Base-by-base conservation (phyloP, 345 rosid species). In the Viola odorata region DNA sequence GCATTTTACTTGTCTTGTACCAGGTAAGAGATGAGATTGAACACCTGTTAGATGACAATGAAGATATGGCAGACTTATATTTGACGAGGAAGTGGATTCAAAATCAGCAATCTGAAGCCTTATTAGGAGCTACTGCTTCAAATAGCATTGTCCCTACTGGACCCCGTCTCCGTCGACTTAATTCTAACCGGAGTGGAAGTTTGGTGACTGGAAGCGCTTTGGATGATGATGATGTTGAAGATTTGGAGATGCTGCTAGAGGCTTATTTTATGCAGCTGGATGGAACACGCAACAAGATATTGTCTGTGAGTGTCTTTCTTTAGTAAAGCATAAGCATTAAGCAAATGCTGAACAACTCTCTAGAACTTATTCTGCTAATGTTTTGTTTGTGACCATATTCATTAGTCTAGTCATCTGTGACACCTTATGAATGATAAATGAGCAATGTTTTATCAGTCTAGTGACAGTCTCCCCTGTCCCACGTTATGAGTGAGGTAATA, bases 231-330 rank as follows among this genome's bases (percentile, higher is more conserved):
- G 96, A 85, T 57, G 98, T 89, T 36, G 91, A 92, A 71, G 97
- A 89, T 67, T 70, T 92, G 61, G 98, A 92, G 71, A 91, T 86
- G 98, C 71, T 91, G 74, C 81, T 91, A 39, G 96, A 91, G 70
- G 95, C 98, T 48, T 91, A 91, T 73, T 91, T 91, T 64, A 84
- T 89, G 95, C 96, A 91, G 78, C 82, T 89, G 50, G 98, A 89
- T 62, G 98, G 96, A 69, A 91, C 87, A 62, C 83, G 92, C 36
- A 91, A 89, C 84, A 91, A 85, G 76, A 91, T 91, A 61, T 82
- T 91, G 56, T 86, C 97, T 48, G 95, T 85, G 71, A 83, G 91
- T 80, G 32, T 50, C 69, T 56, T 12, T 36, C 11, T 8, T 12
- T 5, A 37, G 13, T 48, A 13, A 23, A 49, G 13, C 11, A 7